These are phyloP conservation scores for Termitomyces sp. DNA, from an alignment of 768 basidiomycete genomes.

Conservation along the genomic window DNA sequence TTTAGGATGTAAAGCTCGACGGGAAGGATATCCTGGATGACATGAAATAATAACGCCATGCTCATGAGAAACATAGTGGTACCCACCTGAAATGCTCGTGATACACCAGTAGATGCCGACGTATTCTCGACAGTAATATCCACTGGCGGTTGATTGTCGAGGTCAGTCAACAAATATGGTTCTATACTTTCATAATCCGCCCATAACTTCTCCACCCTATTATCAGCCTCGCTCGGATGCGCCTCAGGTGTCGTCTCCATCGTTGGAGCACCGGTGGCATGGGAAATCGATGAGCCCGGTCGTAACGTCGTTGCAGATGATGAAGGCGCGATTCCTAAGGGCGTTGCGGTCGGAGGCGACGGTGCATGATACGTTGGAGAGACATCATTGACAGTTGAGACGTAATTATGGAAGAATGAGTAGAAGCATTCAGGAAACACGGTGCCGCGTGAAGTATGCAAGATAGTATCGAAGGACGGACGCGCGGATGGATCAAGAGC, in stretches of 20 bases:
- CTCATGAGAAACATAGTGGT: neutral
- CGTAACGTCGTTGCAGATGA: constrained; percentile 26
- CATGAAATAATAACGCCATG: neutral
- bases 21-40: constrained; percentile 65
- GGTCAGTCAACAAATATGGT: constrained; percentile 55
- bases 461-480: constrained; percentile 75
- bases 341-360: constrained; percentile 27
- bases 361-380: constrained; percentile 39
- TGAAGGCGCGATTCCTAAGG: constrained; percentile 27
- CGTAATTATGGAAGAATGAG: constrained; percentile 89
- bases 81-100: constrained; percentile 57
- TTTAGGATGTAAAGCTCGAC: constrained; percentile 75
- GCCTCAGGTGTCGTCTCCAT: constrained; percentile 30
- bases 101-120: constrained; percentile 27
- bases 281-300: constrained; percentile 26
- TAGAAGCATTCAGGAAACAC: constrained; percentile 94
- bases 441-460: constrained; percentile 68
- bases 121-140: constrained; percentile 57
- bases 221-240: constrained; percentile 81
- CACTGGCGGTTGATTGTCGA: constrained; percentile 39
- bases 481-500: constrained; percentile 69
- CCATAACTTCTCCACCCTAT: constrained; percentile 79
- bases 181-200: constrained; percentile 82
- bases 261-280: constrained; percentile 14
- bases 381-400: constrained; percentile 72